These are phyloP conservation scores for Candida gorgasii DNA, from an alignment of 805 yeast genomes.

Conservation along the genomic window DNA sequence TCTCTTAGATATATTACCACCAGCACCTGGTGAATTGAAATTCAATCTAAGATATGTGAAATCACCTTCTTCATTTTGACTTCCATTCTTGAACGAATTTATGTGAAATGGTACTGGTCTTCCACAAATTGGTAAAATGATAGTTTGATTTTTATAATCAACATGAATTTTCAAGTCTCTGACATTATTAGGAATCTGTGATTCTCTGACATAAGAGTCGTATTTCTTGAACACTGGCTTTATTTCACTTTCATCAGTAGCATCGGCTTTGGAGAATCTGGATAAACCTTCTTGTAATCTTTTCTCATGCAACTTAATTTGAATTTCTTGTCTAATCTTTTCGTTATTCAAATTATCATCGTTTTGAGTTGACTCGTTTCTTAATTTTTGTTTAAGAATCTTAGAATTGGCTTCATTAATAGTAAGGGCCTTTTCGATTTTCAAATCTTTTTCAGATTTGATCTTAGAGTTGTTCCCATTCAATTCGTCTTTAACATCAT, in stretches of 20 bases:
- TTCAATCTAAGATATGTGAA: slow-evolving; percentile 87
- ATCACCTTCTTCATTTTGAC: slow-evolving; percentile 95
- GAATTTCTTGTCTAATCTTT: slow-evolving; percentile 78
- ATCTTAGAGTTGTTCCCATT: slow-evolving; percentile 23
- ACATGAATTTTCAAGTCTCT: slow-evolving; percentile 84
- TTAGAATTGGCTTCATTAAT: slow-evolving; percentile 51
- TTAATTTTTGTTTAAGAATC: slow-evolving; percentile 73
- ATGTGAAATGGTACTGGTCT: slow-evolving; percentile 98
- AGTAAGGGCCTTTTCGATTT: slow-evolving; percentile 31
- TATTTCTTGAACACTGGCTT: slow-evolving; percentile 83
- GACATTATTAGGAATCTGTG: slow-evolving; percentile 84
- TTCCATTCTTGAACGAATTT: slow-evolving; percentile 89
- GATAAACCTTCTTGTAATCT: slow-evolving; percentile 85
- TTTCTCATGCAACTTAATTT: slow-evolving; percentile 77
- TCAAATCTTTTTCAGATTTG: slow-evolving; percentile 41
- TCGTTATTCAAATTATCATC: slow-evolving; percentile 69
- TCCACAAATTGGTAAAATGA: slow-evolving; percentile 88
- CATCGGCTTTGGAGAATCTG: slow-evolving; percentile 78
- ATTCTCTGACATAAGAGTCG: slow-evolving; percentile 91
- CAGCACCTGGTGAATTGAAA: slow-evolving; percentile 90
- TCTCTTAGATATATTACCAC: slow-evolving; percentile 65
- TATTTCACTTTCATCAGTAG: slow-evolving; percentile 59
- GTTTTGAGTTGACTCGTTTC: slow-evolving; percentile 71
- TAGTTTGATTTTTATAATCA: slow-evolving; percentile 84
- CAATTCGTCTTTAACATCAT: slow-evolving; percentile 40